Base-by-base conservation (phyloP, 176 grass and related monocot species). In the Aegilops tauschii region DNA sequence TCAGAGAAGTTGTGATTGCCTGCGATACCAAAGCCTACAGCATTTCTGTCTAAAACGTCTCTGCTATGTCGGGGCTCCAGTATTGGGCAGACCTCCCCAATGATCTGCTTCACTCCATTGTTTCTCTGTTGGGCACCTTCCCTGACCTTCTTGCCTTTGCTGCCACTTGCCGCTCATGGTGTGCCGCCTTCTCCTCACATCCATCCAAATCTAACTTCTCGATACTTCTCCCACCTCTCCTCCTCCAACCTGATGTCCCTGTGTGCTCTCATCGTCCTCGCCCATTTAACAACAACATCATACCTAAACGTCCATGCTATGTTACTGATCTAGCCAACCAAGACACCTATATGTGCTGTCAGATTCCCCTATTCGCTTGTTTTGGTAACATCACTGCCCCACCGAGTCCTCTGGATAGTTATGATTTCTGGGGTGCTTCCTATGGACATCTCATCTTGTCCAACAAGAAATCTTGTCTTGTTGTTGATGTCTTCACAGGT, bases 381-480 rank as follows among this genome's bases (percentile, higher is more conserved):
- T 47, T 49, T 29, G 44, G 1, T 28, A 17, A 32, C 29, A 67
- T 2, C 17, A 65, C 14, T 1, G 14, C 42, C 58, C 25, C 40
- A 32, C 79, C 35, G 30, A 20, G 13, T 67, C 49, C 65, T 8
- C 27, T 86, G 37, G 10, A 39, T 18, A 14, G 27, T 49, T 75
- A 65, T 20, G 20, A 9, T 40, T 82, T 87, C 66, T 23, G 40
- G 1, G 89, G 89, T 58, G 76, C 37, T 47, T 83, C 79, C 61
- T 40, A 40, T 40, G 40, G 40, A 9, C 40, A 44, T 44, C 9
- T 44, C 9, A 11, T 44, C 40, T 44, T 44, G 40, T 10, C 9
- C 9, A 10, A 11, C 40, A 44, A 44, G 9, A 1, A 44, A 44
- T 10, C 40, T 3, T 44, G 40, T 44, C 40, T 44, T 44, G 40